Base-by-base conservation (phyloP, 176 grass and related monocot species). In the Olyra latifolia region DNA sequence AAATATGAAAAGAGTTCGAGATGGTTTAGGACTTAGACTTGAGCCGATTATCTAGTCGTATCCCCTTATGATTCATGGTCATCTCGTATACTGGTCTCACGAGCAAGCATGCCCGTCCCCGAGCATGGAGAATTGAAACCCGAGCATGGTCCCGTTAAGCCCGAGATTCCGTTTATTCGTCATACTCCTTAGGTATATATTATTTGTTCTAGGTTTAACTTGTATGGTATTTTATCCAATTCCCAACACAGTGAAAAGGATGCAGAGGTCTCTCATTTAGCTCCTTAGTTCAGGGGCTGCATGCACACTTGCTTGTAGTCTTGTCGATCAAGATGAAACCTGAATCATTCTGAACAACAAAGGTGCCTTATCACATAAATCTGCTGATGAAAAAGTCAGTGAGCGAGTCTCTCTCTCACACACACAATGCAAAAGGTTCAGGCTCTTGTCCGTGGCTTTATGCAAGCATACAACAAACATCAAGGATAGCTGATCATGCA, bases 381-480 rank as follows among this genome's bases (percentile, higher is more conserved):
- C 47, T 74, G 10, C 19, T 60, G 14, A 54, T 52, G 55, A 41
- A 67, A 88, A 89, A 75, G 81, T 40, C 44, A 66, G 32, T 62
- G 62, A 57, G 61, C 20, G 10, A 56, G 50, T 29, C 12, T 35
- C 12, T 48, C 12, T 61, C 8, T 19, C 6, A 7, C 12, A 25
- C 16, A 24, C 22, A 48, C 23, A 19, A 15, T 16, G 57, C 80
- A 46, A 9, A 47, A 54, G n/a, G 62, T 79, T 27, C 65, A 57
- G 62, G 14, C 68, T 17, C 22, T 50, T 73, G 66, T 71, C 1
- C 49, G n/a, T n/a, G n/a, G n/a, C n/a, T n/a, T n/a, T n/a, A 70
- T 29, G 20, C 43, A 77, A 0, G 41, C 12, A 29, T 15, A 29
- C 65, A 53, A 16, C 23, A 28, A 61, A 61, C 23, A 73, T 83